phyloP scores from a whole-genome alignment of 257 asterid genomes.

The Jasminum sambac region DNA sequence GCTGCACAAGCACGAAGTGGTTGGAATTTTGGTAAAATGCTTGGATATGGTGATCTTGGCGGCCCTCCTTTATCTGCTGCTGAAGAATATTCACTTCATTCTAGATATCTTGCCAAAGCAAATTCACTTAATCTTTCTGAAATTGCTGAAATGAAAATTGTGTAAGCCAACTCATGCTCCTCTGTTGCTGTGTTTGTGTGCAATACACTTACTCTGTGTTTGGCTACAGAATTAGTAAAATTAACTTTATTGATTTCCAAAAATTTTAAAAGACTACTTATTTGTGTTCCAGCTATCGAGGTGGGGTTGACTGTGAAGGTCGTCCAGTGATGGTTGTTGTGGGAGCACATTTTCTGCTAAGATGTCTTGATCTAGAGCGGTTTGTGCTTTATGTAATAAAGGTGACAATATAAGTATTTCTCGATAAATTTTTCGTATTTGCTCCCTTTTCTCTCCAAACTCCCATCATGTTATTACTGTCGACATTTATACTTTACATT shows the following conservation, averaged over 20 bases:
- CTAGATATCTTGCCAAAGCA: conserved; percentile 94
- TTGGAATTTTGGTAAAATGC: conserved; percentile 68
- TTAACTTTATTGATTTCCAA: conserved; percentile 11
- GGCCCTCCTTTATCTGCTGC: conserved; percentile 89
- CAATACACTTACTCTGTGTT: conserved; percentile 11
- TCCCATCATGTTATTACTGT: not conserved
- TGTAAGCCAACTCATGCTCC: conserved; percentile 54
- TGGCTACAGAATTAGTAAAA: not conserved
- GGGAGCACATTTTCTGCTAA: conserved; percentile 92
- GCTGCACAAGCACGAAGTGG: conserved; percentile 77
- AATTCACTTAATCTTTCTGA: conserved; percentile 88
- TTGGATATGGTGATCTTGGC: conserved; percentile 93
- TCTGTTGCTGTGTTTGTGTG: conserved; percentile 1
- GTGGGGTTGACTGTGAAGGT: conserved; percentile 94
- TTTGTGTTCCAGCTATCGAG: conserved; percentile 70
- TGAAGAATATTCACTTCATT: conserved; percentile 93
- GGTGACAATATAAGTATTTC: conserved; percentile 44
- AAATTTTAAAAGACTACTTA: not conserved
- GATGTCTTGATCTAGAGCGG: conserved; percentile 93
- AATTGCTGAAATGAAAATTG: conserved; percentile 90
- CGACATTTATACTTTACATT: conserved; percentile 15
- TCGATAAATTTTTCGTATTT: conserved; percentile 9
- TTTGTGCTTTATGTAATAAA: conserved; percentile 75
- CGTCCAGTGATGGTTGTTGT: conserved; percentile 93
- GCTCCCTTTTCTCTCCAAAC: conserved; percentile 9